phyloP scores from a whole-genome alignment of 805 yeast species.

The Kazachstania psychrophila region DNA sequence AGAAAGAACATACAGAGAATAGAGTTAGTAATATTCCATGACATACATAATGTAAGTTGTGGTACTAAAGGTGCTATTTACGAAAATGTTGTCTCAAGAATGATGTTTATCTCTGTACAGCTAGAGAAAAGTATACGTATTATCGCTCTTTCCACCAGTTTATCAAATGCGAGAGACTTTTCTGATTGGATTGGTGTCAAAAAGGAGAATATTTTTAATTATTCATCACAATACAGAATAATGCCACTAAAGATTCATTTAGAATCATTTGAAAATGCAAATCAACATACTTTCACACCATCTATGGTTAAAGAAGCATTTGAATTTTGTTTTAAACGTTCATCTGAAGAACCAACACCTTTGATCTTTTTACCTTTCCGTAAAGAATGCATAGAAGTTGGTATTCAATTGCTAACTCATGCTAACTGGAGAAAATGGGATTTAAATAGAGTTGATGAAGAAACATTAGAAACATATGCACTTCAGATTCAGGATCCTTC shows the following conservation, averaged over 20 bases:
- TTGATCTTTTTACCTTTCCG: slow-evolving; percentile 53
- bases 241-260: slow-evolving; percentile 50
- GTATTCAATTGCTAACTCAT: slow-evolving; percentile 35
- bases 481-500: slow-evolving; percentile 39
- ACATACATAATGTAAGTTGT: slow-evolving; percentile 55
- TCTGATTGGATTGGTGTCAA: slow-evolving; percentile 81
- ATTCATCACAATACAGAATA: slow-evolving; percentile 52
- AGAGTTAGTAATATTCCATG: slow-evolving; percentile 64
- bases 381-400: slow-evolving; percentile 45
- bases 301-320: slow-evolving; percentile 45
- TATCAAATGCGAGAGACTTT: slow-evolving; percentile 67
- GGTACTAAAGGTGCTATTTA: slow-evolving; percentile 51
- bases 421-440: slow-evolving; percentile 32
- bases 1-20: slow-evolving; percentile 60
- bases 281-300: slow-evolving; percentile 31
- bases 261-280: slow-evolving; percentile 37
- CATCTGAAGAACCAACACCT: slow-evolving; percentile 28
- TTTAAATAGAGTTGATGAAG: slow-evolving; percentile 35
- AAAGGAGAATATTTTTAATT: slow-evolving; percentile 56
- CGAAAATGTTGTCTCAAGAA: slow-evolving; percentile 62
- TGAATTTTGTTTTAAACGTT: slow-evolving; percentile 31
- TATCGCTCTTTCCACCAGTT: slow-evolving; percentile 59
- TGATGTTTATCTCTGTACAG: slow-evolving; percentile 61
- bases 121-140: slow-evolving; percentile 50
- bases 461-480: slow-evolving; percentile 8